Base-by-base conservation (phyloP, 1,284 basidiomycete species). In the Austroboletus novae-zelandiae region DNA sequence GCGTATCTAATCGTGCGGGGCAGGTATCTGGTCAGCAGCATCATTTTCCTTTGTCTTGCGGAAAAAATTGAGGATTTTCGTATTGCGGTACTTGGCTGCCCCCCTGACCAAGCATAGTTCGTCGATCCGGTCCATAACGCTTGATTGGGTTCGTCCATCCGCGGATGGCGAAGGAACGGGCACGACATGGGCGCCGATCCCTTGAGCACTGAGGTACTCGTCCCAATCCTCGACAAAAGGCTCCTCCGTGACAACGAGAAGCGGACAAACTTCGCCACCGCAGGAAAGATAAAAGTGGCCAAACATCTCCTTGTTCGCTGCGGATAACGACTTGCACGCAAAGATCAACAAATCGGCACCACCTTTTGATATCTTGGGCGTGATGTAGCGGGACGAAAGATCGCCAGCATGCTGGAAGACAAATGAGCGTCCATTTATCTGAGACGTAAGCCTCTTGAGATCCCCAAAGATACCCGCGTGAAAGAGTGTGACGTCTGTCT, bases 31-130 rank as follows among this genome's bases (percentile, higher is more conserved):
- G 18, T 48, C 53, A 23, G 6, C 43, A 8, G 10, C 30, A n/a
- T 36, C 30, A n/a, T 36, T 36, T 17, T 52, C 60, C 48, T 20
- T 62, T 15, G 35, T 1, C 40, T 20, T 54, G 10, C 60, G 64
- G 27, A 65, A 61, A 27, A 65, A 40, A 23, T 36, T 48, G 23
- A 63, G 41, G 18, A 66, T 5, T 36, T 40, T 53, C 9, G 18
- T 40, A 40, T 39, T 54, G 14, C 53, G 53, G 30, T 54, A 57
- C 42, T 58, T 66, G 13, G 52, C 58, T 27, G 53, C 43, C 15
- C 43, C 64, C 29, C 61, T 63, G 32, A 63, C 53, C 5, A 63
- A 59, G 48, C 61, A 65, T 1, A 63, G 35, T 13, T 66, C 64
- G 34, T 62, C 61, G 1, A 67, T 46, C 30, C 43, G 15, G 27